These are phyloP conservation scores for Saururus chinensis DNA, from an alignment of 164 flowering plant species.

Conservation along the genomic window DNA sequence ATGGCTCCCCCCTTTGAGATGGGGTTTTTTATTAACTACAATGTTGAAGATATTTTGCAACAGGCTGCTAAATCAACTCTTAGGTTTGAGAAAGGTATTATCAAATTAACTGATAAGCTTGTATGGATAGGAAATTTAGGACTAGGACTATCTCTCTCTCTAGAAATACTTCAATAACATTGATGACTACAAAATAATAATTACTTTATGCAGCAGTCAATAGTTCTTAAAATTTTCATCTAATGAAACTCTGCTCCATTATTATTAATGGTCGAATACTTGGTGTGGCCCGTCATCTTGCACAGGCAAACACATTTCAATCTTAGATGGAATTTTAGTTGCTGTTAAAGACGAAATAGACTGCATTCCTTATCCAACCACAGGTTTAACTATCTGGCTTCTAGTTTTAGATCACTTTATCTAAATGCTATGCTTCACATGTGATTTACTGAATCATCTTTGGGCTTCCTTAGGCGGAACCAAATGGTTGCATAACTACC, in stretches of 20 bases:
- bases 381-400: constrained; percentile 33
- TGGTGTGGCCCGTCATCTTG: background rate
- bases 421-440: background rate
- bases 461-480: constrained; percentile 59
- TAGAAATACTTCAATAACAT: too few species aligned
- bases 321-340: constrained; percentile 78
- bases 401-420: too few species aligned
- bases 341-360: constrained; percentile 96
- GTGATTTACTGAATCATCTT: background rate
- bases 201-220: too few species aligned
- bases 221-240: too few species aligned
- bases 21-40: constrained; percentile 72
- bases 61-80: constrained; percentile 78
- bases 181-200: too few species aligned
- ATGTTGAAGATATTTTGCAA: constrained; percentile 44
- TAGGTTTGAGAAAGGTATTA: constrained; percentile 62
- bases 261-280: too few species aligned
- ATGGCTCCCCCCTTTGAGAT: constrained; percentile 36
- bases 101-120: background rate
- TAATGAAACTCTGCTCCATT: too few species aligned
- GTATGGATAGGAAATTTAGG: too few species aligned
- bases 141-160: too few species aligned
- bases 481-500: constrained; percentile 73
- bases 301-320: constrained; percentile 66
- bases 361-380: constrained; percentile 88